These are phyloP conservation scores for Dactylellina sp. DNA, from an alignment of 2,329 filamentous ascomycete genomes.

Conservation along the genomic window DNA sequence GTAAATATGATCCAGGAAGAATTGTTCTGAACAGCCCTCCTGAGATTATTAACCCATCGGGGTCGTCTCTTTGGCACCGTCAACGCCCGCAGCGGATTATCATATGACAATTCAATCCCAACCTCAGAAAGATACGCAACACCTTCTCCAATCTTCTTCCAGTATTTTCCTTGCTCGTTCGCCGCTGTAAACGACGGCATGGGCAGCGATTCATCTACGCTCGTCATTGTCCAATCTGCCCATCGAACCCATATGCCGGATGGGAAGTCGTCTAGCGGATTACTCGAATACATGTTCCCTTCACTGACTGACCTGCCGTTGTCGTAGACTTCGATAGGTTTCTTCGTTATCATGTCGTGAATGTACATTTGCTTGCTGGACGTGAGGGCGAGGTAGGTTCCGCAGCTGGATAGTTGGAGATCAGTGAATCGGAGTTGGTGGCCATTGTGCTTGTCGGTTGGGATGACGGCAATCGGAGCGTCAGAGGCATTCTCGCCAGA, in stretches of 20 bases:
- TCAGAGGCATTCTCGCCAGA: slow-evolving; percentile 46
- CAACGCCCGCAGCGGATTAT: slow-evolving; percentile 50
- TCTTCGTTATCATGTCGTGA: slow-evolving; percentile 61
- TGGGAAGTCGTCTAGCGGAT: slow-evolving; percentile 60
- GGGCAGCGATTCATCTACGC: slow-evolving; percentile 18
- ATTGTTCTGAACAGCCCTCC: slow-evolving; percentile 43
- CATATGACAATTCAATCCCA: slow-evolving; percentile 53
- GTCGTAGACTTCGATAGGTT: slow-evolving; percentile 58
- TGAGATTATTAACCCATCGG: slow-evolving; percentile 41
- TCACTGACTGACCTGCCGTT: slow-evolving; percentile 60
- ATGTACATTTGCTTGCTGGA: slow-evolving; percentile 61
- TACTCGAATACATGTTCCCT: slow-evolving; percentile 59
- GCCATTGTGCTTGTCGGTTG: slow-evolving; percentile 55
- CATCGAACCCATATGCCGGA: slow-evolving; percentile 61
- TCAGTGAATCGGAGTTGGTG: slow-evolving; percentile 47
- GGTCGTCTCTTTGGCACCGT: slow-evolving; percentile 46
- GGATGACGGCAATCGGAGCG: slow-evolving; percentile 59
- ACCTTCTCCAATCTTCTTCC: slow-evolving; percentile 45
- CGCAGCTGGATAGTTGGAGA: slow-evolving; percentile 57
- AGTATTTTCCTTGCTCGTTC: slow-evolving; percentile 45
- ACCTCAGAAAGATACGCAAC: slow-evolving; percentile 49
- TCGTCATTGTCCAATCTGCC: slow-evolving; percentile 50
- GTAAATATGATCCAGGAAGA: slow-evolving; percentile 42
- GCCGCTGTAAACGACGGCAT: slow-evolving; percentile 21
- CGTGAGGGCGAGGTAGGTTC: slow-evolving; percentile 60